Base-by-base conservation (phyloP, 306 rosid species). In the Lablab purpureus region DNA sequence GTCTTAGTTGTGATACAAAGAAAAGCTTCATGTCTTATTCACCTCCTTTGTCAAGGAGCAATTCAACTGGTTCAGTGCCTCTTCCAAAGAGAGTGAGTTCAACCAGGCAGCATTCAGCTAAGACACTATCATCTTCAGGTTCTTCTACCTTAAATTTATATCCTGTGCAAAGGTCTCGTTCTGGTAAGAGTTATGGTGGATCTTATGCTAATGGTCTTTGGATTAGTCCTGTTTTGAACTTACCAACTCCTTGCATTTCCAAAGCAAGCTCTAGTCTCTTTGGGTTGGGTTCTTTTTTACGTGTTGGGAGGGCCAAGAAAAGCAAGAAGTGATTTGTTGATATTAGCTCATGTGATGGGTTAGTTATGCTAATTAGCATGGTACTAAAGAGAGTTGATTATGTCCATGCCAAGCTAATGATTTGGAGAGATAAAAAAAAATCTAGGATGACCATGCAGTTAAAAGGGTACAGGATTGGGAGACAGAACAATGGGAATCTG, bases 201-300 rank as follows among this genome's bases (percentile, higher is more conserved):
- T 55, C 85, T 67, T 75, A 86, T 62, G 89, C 78, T 1, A 87
- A 81, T 78, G 89, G 90, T 25, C 82, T 77, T 56, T 41, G 90
- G 79, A 73, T 92, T 74, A 84, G 85, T 71, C 94, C 97, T 43
- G 88, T 95, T 2, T 71, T 95, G 52, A 90, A 95, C 60, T 83
- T 93, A 18, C 98, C 96, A 40, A 91, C 90, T 85, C 90, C 92
- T 72, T 87, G 58, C 80, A 83, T 94, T 80, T 79, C 93, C 46
- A 94, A 84, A 80, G 91, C 87, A 22, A 75, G 91, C 79, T 84
- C 87, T 6, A 82, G 84, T 58, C 71, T 95, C 62, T 91, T 90
- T 40, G 87, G 89, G 71, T 90, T 92, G 56, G 90, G 91, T 59
- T 92, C 91, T 0, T 63, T 91, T 80, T 75, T 91, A 2, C 78